Base-by-base conservation (phyloP, 2,329 filamentous ascomycete species). In the Diplodia corticola region DNA sequence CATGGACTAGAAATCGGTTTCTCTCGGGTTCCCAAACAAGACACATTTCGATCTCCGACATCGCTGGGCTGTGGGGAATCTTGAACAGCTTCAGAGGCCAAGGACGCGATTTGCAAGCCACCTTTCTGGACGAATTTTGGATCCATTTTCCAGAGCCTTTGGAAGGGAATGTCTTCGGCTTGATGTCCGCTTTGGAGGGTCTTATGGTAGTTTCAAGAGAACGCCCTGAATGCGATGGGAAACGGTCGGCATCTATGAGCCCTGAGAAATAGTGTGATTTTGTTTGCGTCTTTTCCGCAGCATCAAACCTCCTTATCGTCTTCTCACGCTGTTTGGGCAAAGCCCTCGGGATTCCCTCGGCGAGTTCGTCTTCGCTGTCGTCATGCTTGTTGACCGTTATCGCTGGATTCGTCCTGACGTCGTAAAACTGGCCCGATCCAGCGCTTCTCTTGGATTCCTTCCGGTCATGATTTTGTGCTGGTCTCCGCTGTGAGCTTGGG, bases 291-390 rank as follows among this genome's bases (percentile, higher is more conserved):
- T 26, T 28, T 37, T 37, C 20, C 7, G 24, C 40, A 20, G 40
- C 57, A 24, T 61, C 28, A n/a, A 49, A 10, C 22, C 12, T 6
- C 12, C 57, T 17, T 33, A 49, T 35, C 12, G n/a, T 24, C 13
- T 28, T 17, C 22, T 61, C 57, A n/a, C 57, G 57, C 13, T 61
- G 57, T 28, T 61, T 61, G 17, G 51, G 51, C 3, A 49, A 35
- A 20, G n/a, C 40, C 17, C 12, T 48, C 5, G 40, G 57, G 3
- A 33, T 2, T 24, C 10, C 26, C 15, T 30, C 4, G 10, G 12
- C 9, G 7, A 61, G 44, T n/a, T 61, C 57, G 28, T 61, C 57
- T 46, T 49, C 57, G 17, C 57, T 61, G 10, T 5, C 40, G n/a
- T 26, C 20, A 12, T 48, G 20, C 22, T 17, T 20, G 3, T 17